These are phyloP conservation scores for Hanseniaspora lachancei DNA, from an alignment of 805 yeast species.

Conservation along the genomic window DNA sequence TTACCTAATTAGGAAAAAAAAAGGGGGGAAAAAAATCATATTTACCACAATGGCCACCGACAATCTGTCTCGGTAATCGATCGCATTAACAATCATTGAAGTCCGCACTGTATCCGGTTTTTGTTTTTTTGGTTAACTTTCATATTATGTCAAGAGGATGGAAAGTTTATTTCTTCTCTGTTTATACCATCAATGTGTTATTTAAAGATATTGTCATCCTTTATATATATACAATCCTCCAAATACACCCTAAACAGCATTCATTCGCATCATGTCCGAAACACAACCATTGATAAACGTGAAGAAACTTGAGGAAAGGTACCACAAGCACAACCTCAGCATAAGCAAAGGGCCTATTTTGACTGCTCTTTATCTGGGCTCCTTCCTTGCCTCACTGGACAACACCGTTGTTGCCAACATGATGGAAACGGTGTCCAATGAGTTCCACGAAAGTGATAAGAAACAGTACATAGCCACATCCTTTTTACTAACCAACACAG, in stretches of 20 bases:
- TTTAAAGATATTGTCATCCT: too few species aligned
- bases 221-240: too few species aligned
- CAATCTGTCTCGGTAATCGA: too few species aligned
- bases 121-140: too few species aligned
- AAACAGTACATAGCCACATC: constrained; percentile 59
- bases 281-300: constrained; percentile 10
- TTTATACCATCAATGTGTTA: too few species aligned
- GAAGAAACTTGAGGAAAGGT: constrained; percentile 18
- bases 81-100: too few species aligned
- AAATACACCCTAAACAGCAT: too few species aligned
- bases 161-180: too few species aligned
- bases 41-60: too few species aligned
- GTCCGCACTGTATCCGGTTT: too few species aligned
- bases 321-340: constrained; percentile 21
- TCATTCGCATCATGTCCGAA: constrained; percentile 5
- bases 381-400: constrained; percentile 36
- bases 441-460: constrained; percentile 35
- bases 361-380: constrained; percentile 34
- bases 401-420: constrained; percentile 38
- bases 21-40: too few species aligned
- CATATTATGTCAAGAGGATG: too few species aligned
- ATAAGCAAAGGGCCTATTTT: constrained; percentile 25
- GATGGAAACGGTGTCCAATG: constrained; percentile 36
- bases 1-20: not conserved
- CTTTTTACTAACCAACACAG: constrained; percentile 48